These are phyloP conservation scores for Candida piceae DNA, from an alignment of 805 yeast genomes.

Conservation along the genomic window DNA sequence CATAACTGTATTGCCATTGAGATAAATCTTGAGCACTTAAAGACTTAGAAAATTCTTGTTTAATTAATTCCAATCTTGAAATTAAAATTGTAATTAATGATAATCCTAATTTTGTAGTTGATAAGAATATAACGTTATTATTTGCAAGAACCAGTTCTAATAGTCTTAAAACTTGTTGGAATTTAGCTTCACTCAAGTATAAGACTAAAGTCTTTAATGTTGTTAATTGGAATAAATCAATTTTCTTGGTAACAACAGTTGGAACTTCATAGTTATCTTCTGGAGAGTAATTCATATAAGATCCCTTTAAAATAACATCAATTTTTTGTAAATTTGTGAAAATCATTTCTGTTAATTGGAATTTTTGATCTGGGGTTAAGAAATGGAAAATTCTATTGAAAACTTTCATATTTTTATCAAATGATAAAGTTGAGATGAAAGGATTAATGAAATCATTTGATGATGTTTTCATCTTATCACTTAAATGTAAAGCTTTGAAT, in stretches of 20 bases:
- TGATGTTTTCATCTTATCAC: conserved; percentile 48
- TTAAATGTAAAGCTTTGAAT: conserved; percentile 76
- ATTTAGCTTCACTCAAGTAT: conserved; percentile 74
- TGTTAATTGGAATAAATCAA: conserved; percentile 74
- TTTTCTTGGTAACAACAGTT: conserved; percentile 47
- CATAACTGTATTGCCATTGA: conserved; percentile 78
- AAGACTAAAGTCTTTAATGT: conserved; percentile 81
- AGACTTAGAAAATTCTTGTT: conserved; percentile 60
- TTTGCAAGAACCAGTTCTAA: conserved; percentile 65
- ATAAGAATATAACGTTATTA: conserved; percentile 65
- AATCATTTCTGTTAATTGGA: conserved; percentile 70
- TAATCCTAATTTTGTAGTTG: conserved; percentile 73
- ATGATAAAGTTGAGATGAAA: conserved; percentile 75
- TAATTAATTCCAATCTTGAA: conserved; percentile 86
- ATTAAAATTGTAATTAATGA: conserved; percentile 84
- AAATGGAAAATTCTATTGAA: conserved; percentile 87
- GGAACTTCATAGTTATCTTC: conserved; percentile 43
- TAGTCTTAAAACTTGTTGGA: conserved; percentile 73
- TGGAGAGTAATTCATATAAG: conserved; percentile 57
- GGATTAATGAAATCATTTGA: conserved; percentile 66
- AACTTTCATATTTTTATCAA: conserved; percentile 83
- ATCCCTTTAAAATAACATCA: conserved; percentile 72
- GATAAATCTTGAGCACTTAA: conserved; percentile 51
- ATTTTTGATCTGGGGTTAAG: conserved; percentile 67
- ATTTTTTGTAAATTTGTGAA: conserved; percentile 77